Evolutionary conservation across 2,329 filamentous ascomycete genomes (phyloP).

Genomic region (Rhinocladiella mackenziei): DNA sequence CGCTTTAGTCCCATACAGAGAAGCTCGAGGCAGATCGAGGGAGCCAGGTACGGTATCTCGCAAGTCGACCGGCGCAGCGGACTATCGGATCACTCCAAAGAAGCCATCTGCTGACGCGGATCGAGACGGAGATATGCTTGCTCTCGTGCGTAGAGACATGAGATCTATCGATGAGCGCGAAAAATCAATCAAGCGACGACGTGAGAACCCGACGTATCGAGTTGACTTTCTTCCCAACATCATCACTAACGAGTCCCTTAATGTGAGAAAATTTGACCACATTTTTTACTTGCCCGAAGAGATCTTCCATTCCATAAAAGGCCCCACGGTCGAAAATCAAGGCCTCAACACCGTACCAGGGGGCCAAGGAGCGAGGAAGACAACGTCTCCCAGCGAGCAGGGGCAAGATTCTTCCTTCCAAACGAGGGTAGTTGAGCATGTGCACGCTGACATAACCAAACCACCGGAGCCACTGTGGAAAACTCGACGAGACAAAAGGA

Average conservation of each 20-base stretch:
- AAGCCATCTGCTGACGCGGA: neutral
- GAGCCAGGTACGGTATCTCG: neutral
- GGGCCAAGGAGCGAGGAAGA: neutral
- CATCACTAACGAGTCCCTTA: neutral
- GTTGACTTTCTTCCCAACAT: neutral
- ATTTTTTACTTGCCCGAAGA: slow-evolving; percentile 1
- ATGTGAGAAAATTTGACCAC: neutral
- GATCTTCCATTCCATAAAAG: neutral
- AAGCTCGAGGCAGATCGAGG: neutral
- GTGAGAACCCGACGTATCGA: slow-evolving; percentile 1
- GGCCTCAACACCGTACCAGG: neutral
- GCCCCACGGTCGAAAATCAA: neutral
- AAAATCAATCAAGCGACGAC: neutral
- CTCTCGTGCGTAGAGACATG: neutral
- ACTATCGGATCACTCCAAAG: neutral
- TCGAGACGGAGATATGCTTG: neutral
- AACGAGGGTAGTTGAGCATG: too few relatives aligned
- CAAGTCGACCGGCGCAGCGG: neutral
- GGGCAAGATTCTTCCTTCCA: too few relatives aligned
- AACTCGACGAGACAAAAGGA: neutral
- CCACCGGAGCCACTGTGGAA: neutral
- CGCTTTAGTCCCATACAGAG: neutral
- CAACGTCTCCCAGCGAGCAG: too few relatives aligned
- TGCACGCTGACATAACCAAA: too few relatives aligned
- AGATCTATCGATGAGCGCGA: neutral